Base-by-base conservation (phyloP, 345 rosid genomes). In the Lepidium africanum region DNA sequence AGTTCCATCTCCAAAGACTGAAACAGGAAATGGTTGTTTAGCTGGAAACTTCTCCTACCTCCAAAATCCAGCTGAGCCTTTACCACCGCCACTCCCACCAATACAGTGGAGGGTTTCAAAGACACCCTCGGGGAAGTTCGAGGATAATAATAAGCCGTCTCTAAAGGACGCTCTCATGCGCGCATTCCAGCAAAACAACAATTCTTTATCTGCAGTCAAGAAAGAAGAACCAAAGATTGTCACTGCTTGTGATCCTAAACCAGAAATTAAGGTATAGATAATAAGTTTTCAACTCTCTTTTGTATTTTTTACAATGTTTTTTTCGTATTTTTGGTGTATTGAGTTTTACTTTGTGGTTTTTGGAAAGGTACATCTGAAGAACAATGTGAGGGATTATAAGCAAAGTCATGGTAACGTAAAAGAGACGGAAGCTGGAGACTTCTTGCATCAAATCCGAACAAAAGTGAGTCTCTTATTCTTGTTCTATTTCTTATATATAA, bases 31-130 rank as follows among this genome's bases (percentile, higher is more conserved):
- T 65, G 63, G 83, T 62, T 64, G 64, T n/a, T 11, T 63, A 19
- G 59, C 15, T 62, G 63, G n/a, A 38, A 58, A 74, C 53, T 37
- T 49, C 50, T 43, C 71, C 5, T 72, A 82, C 60, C 65, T 64
- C 62, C 82, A 80, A 19, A 59, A 62, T 69, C 67, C 77, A 54
- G 57, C 17, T 36, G 74, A 74, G 12, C 87, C 90, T 23, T 62
- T 67, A 16, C 85, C 94, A 21, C 95, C 97, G 0, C 90, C 95
- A 2, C 87, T 79, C 37, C 97, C 97, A 54, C 96, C 95, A 13
- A 68, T 76, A 19, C 85, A 91, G 56, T 86, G 97, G 79, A 74
- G 61, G 73, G 76, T 71, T 74, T 62, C 82, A 2, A 83, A 85
- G 65, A 46, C 78, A 41, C 54, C 67, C 30, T 50, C 80, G 3